Evolutionary conservation across 2,329 filamentous ascomycete genomes (phyloP), one percentile per base, ranked within the genome.

Genomic region (Xylariaceae sp.): DNA sequence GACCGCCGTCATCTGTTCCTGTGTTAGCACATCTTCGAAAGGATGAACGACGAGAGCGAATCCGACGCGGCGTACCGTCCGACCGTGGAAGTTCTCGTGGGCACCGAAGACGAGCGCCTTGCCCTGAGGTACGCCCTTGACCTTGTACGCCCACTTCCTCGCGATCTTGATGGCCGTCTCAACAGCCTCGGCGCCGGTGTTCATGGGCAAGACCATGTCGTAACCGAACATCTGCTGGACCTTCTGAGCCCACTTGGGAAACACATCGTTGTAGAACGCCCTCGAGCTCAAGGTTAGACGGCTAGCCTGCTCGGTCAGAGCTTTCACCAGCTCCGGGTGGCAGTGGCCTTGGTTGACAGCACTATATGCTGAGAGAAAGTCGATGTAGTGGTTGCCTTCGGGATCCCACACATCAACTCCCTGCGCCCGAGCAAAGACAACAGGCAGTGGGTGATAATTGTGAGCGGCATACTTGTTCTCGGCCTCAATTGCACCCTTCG

Each of bases 261-360:
- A 97, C 48, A 97, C 92, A 70, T 97, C 90, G 63, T 97, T 98
- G 75, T 97, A 83, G 70, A 97, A 98, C 36, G 92, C 92, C 46
- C 90, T 81, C 46, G 88, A 95, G 66, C 88, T 95, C 51, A 97
- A 78, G 0, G 90, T 96, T 58, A 97, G 70, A 27, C 88, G 83
- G 50, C 83, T 78, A 33, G 92, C 92, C 69, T 98, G 92, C 51
- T 95, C 87, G 26, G 80, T 81, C 45, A 98, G 72, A 11, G 89
- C 85, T 64, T 90, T 89, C 61, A 98, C 81, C 41, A 97, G 81
- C 69, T 94, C 89, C 4, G 92, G 92, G 68, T 98, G 90, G 68
- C 90, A 97, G 67, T 98, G 90, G 48, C 90, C 90, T 67, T 97
- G 90, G 71, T 97, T 97, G 61, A 97, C 88, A 46, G 92, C 92